These are phyloP conservation scores for Huntiella moniliformis DNA, from an alignment of 2,329 filamentous ascomycete species.

Conservation along the genomic window DNA sequence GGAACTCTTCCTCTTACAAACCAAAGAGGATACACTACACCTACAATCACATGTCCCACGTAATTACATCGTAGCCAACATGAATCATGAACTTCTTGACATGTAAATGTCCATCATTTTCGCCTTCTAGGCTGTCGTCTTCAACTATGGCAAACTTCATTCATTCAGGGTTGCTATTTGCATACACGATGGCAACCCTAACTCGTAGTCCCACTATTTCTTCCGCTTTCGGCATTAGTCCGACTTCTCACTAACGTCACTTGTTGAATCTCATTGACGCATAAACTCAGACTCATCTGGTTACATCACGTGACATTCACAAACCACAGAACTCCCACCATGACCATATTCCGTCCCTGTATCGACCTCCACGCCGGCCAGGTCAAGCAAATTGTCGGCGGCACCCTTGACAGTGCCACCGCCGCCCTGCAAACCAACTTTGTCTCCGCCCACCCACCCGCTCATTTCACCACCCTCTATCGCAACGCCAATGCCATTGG, in stretches of 20 bases:
- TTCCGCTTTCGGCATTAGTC: slow-evolving; percentile 4
- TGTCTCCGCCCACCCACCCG: slow-evolving; percentile 65
- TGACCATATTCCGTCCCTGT: slow-evolving; percentile 91
- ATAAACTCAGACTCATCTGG: neutral
- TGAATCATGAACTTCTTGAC: too few relatives aligned
- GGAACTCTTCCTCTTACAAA: too few relatives aligned
- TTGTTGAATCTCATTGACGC: neutral
- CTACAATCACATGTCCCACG: too few relatives aligned
- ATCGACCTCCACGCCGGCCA: slow-evolving; percentile 95
- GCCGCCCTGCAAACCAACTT: slow-evolving; percentile 71
- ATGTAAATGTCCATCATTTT: too few relatives aligned
- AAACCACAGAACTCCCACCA: slow-evolving; percentile 21
- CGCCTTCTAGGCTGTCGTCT: too few relatives aligned
- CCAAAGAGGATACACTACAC: too few relatives aligned
- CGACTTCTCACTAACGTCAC: neutral
- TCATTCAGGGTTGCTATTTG: too few relatives aligned
- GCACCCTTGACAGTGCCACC: slow-evolving; percentile 56
- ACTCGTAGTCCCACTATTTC: neutral
- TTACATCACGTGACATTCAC: neutral
- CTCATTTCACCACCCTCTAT: slow-evolving; percentile 70
- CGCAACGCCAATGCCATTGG: slow-evolving; percentile 53
- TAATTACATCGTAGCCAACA: too few relatives aligned
- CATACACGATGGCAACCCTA: neutral
- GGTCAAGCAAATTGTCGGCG: slow-evolving; percentile 96
- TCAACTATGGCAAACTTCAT: too few relatives aligned